Evolutionary conservation across 495 filamentous ascomycete species (phyloP).

Genomic region (Lepraria neglecta): DNA sequence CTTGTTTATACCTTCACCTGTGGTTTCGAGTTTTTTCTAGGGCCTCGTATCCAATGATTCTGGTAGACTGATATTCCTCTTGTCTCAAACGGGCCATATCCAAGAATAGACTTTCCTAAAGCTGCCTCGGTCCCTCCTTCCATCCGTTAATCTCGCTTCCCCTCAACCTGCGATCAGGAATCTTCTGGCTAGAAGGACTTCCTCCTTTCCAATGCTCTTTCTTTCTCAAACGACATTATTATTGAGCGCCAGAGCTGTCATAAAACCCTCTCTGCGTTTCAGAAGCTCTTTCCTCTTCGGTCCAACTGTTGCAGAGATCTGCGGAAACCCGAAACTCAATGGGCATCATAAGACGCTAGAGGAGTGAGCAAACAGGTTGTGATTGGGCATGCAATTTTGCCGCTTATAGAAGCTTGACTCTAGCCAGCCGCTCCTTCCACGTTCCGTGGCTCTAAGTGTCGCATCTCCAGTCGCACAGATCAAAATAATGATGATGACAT

Average conservation of each 20-base stretch:
- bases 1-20: neutral
- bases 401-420: neutral
- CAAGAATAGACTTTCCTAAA: constrained; percentile 7
- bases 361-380: neutral
- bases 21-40: neutral
- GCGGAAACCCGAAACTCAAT: constrained; percentile 3
- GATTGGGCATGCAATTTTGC: neutral
- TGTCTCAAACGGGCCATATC: neutral
- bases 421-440: neutral
- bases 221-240: neutral
- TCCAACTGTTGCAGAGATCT: constrained; percentile 4
- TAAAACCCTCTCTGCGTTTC: neutral
- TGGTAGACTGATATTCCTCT: neutral
- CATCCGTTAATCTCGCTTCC: neutral
- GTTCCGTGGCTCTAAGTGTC: neutral
- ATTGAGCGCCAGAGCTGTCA: neutral
- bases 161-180: neutral
- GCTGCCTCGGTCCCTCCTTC: too few species aligned
- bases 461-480: neutral
- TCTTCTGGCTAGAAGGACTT: neutral
- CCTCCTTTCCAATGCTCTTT: neutral
- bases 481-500: too few species aligned
- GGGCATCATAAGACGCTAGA: neutral
- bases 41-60: neutral
- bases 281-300: constrained; percentile 4